Percentiles rank a stretch among this genome's conserved stretches.
Conservation (phyloP, 768 basidiomycete species). For the Sutorius australiensis region DNA sequence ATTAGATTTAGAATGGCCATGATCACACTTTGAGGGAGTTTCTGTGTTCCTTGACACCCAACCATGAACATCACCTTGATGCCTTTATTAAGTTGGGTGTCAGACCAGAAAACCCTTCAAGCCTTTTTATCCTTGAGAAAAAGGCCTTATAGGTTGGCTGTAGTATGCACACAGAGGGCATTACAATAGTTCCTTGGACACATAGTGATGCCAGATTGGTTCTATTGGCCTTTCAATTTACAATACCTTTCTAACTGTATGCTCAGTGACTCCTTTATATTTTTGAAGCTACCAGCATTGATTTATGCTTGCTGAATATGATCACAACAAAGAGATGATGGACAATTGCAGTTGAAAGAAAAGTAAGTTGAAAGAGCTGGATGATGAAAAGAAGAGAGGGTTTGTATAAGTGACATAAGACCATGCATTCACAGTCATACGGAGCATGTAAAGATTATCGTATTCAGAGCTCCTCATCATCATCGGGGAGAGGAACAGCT, state of each 20-base stretch:
- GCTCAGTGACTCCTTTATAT: constrained; percentile 4
- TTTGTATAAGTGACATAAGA: constrained; percentile 20
- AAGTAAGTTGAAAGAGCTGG: constrained; percentile 15
- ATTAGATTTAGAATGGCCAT: not conserved
- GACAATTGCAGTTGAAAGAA: constrained; percentile 23
- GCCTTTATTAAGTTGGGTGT: constrained; percentile 23
- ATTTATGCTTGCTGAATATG: constrained; percentile 23
- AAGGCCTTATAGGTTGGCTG: constrained; percentile 14
- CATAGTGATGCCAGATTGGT: not conserved
- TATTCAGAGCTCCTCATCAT: constrained; percentile 81
- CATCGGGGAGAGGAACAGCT: constrained; percentile 92
- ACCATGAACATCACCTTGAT: constrained; percentile 17
- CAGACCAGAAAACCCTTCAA: constrained; percentile 17
- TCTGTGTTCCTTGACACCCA: constrained; percentile 19
- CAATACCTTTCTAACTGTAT: not conserved
- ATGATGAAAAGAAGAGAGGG: constrained; percentile 15
- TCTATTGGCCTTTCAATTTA: not conserved
- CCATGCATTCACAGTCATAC: constrained; percentile 20
- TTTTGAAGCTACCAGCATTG: not conserved
- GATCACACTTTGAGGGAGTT: constrained; percentile 9
- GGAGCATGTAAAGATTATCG: constrained; percentile 14
- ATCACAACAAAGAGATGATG: constrained; percentile 23
- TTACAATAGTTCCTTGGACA: not conserved
- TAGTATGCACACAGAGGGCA: constrained; percentile 1
- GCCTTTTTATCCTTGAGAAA: constrained; percentile 24